Conservation (phyloP, 2,329 filamentous ascomycete genomes). For the Coniochaeta hoffmannii region DNA sequence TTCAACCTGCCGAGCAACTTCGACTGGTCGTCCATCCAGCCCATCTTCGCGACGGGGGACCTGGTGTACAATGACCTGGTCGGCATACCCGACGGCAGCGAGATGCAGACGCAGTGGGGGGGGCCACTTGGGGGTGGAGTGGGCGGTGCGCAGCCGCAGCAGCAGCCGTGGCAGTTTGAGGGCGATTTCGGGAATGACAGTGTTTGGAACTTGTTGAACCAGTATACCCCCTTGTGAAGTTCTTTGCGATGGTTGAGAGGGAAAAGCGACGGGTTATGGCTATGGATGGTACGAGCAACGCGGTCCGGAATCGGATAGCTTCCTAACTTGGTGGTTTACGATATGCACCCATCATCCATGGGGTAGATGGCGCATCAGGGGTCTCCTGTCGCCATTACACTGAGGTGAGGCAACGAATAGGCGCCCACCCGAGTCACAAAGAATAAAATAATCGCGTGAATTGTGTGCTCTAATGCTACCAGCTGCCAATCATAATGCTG, state of each 20-base stretch:
- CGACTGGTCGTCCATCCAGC: slow-evolving; percentile 43
- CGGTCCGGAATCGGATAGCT: too few species aligned
- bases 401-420: too few species aligned
- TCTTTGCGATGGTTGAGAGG: too few species aligned
- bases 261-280: too few species aligned
- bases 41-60: slow-evolving; percentile 50
- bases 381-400: too few species aligned
- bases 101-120: slow-evolving; percentile 3
- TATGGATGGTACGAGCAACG: too few species aligned
- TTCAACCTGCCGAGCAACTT: slow-evolving; percentile 37
- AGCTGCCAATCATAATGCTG: background rate
- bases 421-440: too few species aligned
- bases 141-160: background rate
- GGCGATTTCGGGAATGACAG: slow-evolving; percentile 21
- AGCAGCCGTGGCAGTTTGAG: slow-evolving; percentile 15
- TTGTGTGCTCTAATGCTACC: background rate
- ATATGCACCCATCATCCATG: too few species aligned
- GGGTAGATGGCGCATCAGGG: too few species aligned
- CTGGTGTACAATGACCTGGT: slow-evolving; percentile 49
- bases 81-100: slow-evolving; percentile 25
- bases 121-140: slow-evolving; percentile 11
- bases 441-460: background rate
- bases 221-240: slow-evolving; percentile 14
- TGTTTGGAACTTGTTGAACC: slow-evolving; percentile 21
- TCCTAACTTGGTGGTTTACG: too few species aligned